phyloP scores from a whole-genome alignment of 2,329 filamentous ascomycete genomes.

The Lachnellula hyalina region DNA sequence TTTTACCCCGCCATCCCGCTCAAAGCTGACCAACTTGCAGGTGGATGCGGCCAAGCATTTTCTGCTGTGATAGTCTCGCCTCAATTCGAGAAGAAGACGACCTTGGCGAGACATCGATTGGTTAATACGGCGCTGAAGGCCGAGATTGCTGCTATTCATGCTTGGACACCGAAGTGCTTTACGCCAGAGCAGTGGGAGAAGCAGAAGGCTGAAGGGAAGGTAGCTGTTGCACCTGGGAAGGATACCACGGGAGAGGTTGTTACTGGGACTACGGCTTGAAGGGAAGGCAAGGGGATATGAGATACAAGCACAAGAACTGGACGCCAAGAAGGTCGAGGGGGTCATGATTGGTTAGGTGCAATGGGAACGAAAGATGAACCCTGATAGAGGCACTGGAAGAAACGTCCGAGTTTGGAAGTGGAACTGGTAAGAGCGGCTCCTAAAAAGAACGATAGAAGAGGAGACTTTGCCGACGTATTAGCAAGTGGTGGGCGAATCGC shows the following conservation, averaged over 20 bases:
- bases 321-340: background rate
- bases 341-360: too few relatives aligned
- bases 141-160: constrained; percentile 70
- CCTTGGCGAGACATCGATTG: constrained; percentile 61
- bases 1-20: background rate
- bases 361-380: too few relatives aligned
- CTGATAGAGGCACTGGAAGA: too few relatives aligned
- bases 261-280: constrained; percentile 29
- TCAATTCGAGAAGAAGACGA: constrained; percentile 53
- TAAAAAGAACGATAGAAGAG: too few relatives aligned
- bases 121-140: constrained; percentile 63
- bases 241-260: constrained; percentile 30
- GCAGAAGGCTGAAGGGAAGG: constrained; percentile 39
- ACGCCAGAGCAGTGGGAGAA: constrained; percentile 71
- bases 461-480: background rate
- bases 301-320: background rate
- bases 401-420: background rate
- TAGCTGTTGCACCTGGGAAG: constrained; percentile 27
- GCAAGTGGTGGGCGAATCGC: background rate
- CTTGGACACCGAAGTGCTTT: constrained; percentile 71
- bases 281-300: background rate
- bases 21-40: constrained; percentile 34
- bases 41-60: constrained; percentile 67
- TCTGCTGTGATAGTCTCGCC: constrained; percentile 62
- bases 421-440: background rate